A percentile compares a stretch with the other conserved stretches of the same genome.
Evolutionary conservation across 2,329 filamentous ascomycete species (phyloP).

Genomic region (Ceratocystis alfenasii): DNA sequence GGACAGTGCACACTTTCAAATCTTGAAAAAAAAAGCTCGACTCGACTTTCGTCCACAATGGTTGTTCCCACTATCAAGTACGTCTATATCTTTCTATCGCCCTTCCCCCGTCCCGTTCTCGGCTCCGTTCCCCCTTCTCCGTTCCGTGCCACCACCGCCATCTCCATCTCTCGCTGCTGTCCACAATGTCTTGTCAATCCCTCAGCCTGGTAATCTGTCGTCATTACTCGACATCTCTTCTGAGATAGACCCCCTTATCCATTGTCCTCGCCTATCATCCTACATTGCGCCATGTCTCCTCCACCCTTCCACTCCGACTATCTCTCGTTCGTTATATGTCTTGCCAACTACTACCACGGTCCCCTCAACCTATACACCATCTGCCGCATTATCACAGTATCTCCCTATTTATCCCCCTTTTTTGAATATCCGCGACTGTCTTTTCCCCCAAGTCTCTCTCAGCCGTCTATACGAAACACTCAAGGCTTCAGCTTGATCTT

Average conservation of each 20-base stretch:
- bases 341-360: background rate
- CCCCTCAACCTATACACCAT: background rate
- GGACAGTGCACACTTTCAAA: background rate
- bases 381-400: background rate
- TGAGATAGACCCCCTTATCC: background rate
- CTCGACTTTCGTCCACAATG: conserved; percentile 33
- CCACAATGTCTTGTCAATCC: background rate
- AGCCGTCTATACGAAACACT: background rate
- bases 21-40: background rate
- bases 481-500: conserved; percentile 1
- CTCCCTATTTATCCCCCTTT: conserved; percentile 8
- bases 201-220: background rate
- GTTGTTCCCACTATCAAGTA: conserved; percentile 56
- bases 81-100: conserved; percentile 26
- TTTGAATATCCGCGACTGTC: background rate
- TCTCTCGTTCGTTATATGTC: background rate
- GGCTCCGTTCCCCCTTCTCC: background rate
- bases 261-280: background rate
- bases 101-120: background rate
- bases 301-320: background rate
- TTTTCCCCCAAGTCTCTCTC: background rate
- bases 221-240: background rate
- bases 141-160: background rate
- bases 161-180: background rate
- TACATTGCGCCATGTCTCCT: background rate